A percentile compares a stretch with the other conserved stretches of the same genome.
phyloP scores from a whole-genome alignment of 179 eudicot species.

The Nepenthes alata region DNA sequence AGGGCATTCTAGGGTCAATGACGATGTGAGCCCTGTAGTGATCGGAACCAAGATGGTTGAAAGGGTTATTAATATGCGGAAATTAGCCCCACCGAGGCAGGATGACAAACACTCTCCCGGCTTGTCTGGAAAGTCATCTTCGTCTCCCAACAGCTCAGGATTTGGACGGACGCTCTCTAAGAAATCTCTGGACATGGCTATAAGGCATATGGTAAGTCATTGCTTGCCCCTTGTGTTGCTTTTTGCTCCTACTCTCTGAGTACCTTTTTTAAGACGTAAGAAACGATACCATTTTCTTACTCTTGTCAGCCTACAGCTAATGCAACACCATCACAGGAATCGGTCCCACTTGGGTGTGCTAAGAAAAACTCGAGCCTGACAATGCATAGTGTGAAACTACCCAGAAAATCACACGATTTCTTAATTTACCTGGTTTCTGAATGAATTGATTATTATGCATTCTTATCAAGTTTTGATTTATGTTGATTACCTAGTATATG shows the following conservation, averaged over 20 bases:
- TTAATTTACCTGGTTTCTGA: no score
- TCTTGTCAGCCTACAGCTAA: no score
- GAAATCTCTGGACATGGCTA: conserved; percentile 97
- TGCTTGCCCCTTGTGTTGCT: conserved; percentile 1
- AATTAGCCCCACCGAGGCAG: conserved; percentile 78
- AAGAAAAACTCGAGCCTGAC: no score
- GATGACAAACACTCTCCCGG: conserved; percentile 84
- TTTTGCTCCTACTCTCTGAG: background rate
- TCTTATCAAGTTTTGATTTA: background rate
- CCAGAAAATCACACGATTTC: no score
- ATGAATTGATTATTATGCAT: no score
- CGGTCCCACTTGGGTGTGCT: no score
- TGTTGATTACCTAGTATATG: background rate
- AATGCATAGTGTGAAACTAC: no score
- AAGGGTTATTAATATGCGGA: conserved; percentile 93
- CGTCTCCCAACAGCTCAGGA: conserved; percentile 93
- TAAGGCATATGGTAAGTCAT: conserved; percentile 87
- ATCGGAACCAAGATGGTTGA: conserved; percentile 93
- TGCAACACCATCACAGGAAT: no score
- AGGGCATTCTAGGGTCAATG: conserved; percentile 66
- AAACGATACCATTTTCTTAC: background rate
- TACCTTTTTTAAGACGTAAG: conserved; percentile 1
- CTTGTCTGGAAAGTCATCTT: conserved; percentile 77
- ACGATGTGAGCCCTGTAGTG: conserved; percentile 75
- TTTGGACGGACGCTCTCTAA: conserved; percentile 91